These are phyloP conservation scores for Alnus glutinosa DNA, from an alignment of 306 rosid species.

Conservation along the genomic window DNA sequence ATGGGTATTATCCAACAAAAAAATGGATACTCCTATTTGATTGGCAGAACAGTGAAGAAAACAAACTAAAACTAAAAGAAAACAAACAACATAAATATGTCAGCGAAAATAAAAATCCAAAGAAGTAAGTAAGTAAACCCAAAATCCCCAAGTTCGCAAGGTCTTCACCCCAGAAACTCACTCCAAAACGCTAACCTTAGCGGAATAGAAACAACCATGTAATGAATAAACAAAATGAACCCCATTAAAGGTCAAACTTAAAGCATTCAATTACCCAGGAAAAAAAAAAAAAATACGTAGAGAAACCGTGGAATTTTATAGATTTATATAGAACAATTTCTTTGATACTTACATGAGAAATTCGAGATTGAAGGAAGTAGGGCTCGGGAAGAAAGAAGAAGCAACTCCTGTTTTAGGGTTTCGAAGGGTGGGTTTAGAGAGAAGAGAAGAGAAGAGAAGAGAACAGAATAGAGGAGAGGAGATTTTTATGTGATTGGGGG, in stretches of 20 bases:
- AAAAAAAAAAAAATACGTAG: not conserved
- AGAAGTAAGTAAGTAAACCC: not conserved
- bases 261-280: not conserved
- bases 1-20: not conserved
- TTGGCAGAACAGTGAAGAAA: not conserved
- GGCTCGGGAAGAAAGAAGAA: not conserved
- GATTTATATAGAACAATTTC: not conserved
- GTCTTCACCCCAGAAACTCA: not conserved
- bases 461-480: not conserved
- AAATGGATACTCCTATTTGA: not conserved
- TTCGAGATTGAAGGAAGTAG: not conserved
- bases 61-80: not conserved
- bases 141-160: not conserved
- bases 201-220: not conserved
- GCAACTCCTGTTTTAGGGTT: constrained; percentile 39
- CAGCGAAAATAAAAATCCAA: not conserved
- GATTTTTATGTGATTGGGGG: constrained; percentile 22
- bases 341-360: constrained; percentile 36
- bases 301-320: not conserved
- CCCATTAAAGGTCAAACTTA: not conserved
- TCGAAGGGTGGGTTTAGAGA: constrained; percentile 27
- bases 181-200: not conserved
- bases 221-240: not conserved
- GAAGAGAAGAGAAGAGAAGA: no score
- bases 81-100: not conserved